Percentiles rank a stretch among this genome's conserved stretches.
Conservation (phyloP, 2,329 filamentous ascomycete genomes). For the Bimuria novae-zelandiae region DNA sequence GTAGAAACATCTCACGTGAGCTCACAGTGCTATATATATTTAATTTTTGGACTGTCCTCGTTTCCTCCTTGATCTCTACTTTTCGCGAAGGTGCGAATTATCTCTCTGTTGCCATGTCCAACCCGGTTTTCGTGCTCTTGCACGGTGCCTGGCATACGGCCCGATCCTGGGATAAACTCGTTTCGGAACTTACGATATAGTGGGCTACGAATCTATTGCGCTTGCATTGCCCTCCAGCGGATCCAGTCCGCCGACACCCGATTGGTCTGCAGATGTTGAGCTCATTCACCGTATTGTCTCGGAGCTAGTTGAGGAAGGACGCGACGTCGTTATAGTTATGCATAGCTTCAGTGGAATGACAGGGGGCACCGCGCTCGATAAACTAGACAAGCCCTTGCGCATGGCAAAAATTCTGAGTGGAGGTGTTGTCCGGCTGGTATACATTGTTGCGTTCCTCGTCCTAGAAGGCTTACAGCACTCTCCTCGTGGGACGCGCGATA, state of each 20-base stretch:
- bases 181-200: constrained; percentile 1
- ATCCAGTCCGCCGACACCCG: constrained; percentile 9
- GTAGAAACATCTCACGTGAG: too few species aligned
- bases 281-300: constrained; percentile 10
- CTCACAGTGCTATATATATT: too few species aligned
- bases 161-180: constrained; percentile 6
- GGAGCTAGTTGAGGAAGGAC: constrained; percentile 8
- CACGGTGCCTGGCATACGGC: constrained; percentile 19
- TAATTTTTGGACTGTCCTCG: too few species aligned
- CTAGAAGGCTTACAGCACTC: constrained; percentile 16
- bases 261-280: constrained; percentile 11
- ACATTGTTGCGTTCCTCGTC: constrained; percentile 14
- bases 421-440: constrained; percentile 16
- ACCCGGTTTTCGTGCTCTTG: constrained; percentile 16
- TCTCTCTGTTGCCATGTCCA: too few species aligned
- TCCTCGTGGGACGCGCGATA: constrained; percentile 3
- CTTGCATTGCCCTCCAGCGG: constrained; percentile 6
- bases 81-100: too few species aligned
- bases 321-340: constrained; percentile 16
- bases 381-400: constrained; percentile 12
- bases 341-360: constrained; percentile 17
- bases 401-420: constrained; percentile 8
- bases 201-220: constrained; percentile 5
- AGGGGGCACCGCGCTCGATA: constrained; percentile 9
- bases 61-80: too few species aligned